Percentiles rank a stretch among this genome's conserved stretches.
These are phyloP conservation scores for Cryptomeria japonica DNA, from an alignment of 75 land plant genomes.

Conservation along the genomic window DNA sequence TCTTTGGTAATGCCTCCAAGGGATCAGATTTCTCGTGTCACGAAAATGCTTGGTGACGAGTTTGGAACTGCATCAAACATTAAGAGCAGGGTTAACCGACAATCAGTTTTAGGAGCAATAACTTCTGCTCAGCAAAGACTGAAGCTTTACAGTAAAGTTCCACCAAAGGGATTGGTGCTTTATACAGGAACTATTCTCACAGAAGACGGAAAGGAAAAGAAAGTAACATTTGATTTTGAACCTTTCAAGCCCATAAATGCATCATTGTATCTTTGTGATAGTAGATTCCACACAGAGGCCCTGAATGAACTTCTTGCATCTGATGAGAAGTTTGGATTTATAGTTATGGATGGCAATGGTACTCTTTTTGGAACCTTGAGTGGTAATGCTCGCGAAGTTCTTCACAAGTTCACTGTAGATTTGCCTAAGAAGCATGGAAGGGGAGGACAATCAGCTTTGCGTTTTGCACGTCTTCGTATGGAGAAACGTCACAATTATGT, in stretches of 20 bases:
- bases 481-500: constrained; percentile 50
- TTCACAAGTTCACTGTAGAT: constrained; percentile 34
- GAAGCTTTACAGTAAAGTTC: constrained; percentile 36
- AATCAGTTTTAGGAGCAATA: constrained; percentile 38
- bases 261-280: constrained; percentile 35
- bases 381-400: constrained; percentile 34
- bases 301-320: constrained; percentile 43
- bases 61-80: constrained; percentile 41
- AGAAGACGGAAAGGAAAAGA: constrained; percentile 40
- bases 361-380: constrained; percentile 39
- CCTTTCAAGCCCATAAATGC: constrained; percentile 39
- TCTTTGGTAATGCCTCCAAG: constrained; percentile 38
- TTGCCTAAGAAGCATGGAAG: constrained; percentile 40
- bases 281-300: constrained; percentile 34
- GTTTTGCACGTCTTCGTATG: constrained; percentile 65
- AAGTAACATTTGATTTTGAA: constrained; percentile 35
- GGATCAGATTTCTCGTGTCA: constrained; percentile 30
- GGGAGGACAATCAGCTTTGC: constrained; percentile 38
- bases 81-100: constrained; percentile 38
- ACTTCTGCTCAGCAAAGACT: constrained; percentile 41
- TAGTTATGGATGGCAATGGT: constrained; percentile 61
- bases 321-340: constrained; percentile 63
- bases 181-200: constrained; percentile 44
- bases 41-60: constrained; percentile 42
- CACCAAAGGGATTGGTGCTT: constrained; percentile 36